phyloP scores from a whole-genome alignment of 768 basidiomycete genomes.

The Kwoniella heveanensis region DNA sequence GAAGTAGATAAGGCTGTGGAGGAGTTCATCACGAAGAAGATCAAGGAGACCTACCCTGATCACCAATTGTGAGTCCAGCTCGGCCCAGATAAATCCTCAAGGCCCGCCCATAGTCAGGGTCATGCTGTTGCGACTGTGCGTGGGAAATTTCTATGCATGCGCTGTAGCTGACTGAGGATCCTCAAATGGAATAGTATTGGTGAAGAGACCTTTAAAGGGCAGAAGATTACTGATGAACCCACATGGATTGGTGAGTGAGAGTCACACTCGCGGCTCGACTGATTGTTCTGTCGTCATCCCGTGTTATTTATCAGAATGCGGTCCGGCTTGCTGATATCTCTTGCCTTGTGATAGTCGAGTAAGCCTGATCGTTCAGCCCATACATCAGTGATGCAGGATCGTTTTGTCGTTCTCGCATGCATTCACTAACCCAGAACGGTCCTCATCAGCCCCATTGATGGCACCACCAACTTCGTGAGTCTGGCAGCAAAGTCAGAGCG shows the following conservation, averaged over 20 bases:
- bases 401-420: too few relatives aligned
- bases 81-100: too few relatives aligned
- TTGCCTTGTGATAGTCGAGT: conserved; percentile 24
- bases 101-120: too few relatives aligned
- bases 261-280: too few relatives aligned
- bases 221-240: conserved; percentile 76
- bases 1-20: conserved; percentile 93
- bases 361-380: too few relatives aligned
- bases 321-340: too few relatives aligned
- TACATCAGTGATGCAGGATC: too few relatives aligned
- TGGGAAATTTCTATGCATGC: too few relatives aligned
- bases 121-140: too few relatives aligned
- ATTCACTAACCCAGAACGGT: too few relatives aligned
- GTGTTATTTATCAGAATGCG: not conserved
- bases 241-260: conserved; percentile 91
- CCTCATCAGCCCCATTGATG: conserved; percentile 43
- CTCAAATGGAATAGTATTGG: conserved; percentile 67
- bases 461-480: conserved; percentile 53
- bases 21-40: conserved; percentile 72
- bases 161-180: not conserved
- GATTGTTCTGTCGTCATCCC: too few relatives aligned
- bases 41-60: conserved; percentile 67
- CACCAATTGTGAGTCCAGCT: conserved; percentile 74
- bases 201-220: conserved; percentile 77
- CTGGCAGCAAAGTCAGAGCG: too few relatives aligned